Evolutionary conservation across 176 grass and related monocot genomes (phyloP).

Genomic region (Calamus simplicifolius): DNA sequence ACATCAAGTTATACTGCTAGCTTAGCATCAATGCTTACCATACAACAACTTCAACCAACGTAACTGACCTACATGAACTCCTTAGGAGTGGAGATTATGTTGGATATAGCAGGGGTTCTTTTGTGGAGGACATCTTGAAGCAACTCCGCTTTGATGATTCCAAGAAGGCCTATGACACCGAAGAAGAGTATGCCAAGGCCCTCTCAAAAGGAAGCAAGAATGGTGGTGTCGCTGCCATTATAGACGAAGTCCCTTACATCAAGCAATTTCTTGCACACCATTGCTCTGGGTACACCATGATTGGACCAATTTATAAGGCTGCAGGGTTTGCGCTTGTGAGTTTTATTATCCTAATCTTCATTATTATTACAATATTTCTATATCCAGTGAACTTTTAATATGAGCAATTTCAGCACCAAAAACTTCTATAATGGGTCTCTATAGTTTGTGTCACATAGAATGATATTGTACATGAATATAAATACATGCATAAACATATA

Average conservation of each 20-base stretch:
- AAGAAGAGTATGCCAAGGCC: slow-evolving; percentile 22
- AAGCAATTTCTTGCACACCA: slow-evolving; percentile 41
- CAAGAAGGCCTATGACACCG: slow-evolving; percentile 19
- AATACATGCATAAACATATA: no score
- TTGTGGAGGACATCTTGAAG: slow-evolving; percentile 29
- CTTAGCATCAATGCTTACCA: slow-evolving; percentile 43
- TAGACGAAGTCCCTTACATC: slow-evolving; percentile 47
- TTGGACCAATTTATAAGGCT: slow-evolving; percentile 48
- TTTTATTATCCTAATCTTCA: neutral
- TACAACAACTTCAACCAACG: slow-evolving; percentile 38
- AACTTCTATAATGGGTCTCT: no score
- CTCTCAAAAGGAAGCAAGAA: slow-evolving; percentile 44
- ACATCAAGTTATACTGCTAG: slow-evolving; percentile 55
- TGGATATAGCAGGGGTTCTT: slow-evolving; percentile 30
- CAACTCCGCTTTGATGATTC: slow-evolving; percentile 29
- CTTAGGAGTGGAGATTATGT: slow-evolving; percentile 27
- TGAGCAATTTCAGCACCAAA: no score
- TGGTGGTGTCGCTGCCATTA: slow-evolving; percentile 40
- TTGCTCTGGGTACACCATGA: slow-evolving; percentile 39
- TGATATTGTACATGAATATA: no score
- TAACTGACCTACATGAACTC: slow-evolving; percentile 33
- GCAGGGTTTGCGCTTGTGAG: slow-evolving; percentile 62
- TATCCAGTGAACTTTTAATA: no score
- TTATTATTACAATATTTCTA: neutral
- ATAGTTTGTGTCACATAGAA: no score